These are phyloP conservation scores for Fraxinus quadrangulata DNA, from an alignment of 257 asterid genomes.

Conservation along the genomic window DNA sequence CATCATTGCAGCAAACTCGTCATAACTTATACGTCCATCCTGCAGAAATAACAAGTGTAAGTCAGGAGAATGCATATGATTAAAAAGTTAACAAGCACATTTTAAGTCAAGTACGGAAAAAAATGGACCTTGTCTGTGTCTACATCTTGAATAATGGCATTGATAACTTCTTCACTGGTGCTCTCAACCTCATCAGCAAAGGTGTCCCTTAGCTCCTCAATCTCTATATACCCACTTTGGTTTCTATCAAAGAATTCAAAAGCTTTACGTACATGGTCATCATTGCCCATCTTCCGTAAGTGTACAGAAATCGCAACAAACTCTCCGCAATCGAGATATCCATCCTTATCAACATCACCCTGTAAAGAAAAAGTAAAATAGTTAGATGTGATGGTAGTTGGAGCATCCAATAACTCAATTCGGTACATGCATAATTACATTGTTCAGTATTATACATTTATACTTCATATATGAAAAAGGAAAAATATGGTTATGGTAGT, in stretches of 20 bases:
- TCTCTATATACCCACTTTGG: slow-evolving; percentile 37
- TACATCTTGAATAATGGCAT: slow-evolving; percentile 39
- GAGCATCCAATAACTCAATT: background rate
- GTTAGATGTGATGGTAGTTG: background rate
- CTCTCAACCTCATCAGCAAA: slow-evolving; percentile 35
- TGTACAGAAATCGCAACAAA: slow-evolving; percentile 37
- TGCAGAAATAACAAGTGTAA: slow-evolving; percentile 23
- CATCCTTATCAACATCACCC: slow-evolving; percentile 39
- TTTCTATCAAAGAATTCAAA: slow-evolving; percentile 36
- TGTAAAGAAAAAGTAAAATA: slow-evolving; percentile 17
- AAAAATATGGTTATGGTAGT: background rate
- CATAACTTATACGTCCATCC: slow-evolving; percentile 57
- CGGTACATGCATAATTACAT: background rate
- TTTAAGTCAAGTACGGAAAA: background rate
- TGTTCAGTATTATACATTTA: no score
- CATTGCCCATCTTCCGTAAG: slow-evolving; percentile 33
- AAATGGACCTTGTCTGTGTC: slow-evolving; percentile 38
- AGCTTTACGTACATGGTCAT: slow-evolving; percentile 30
- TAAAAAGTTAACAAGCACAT: background rate
- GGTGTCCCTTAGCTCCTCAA: slow-evolving; percentile 35
- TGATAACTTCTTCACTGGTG: slow-evolving; percentile 35
- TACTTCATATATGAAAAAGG: background rate
- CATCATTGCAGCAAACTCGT: slow-evolving; percentile 54
- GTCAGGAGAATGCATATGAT: no score
- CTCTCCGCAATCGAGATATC: slow-evolving; percentile 32